Conservation (phyloP, 2,329 filamentous ascomycete species). For the Clonostachys byssicola region DNA sequence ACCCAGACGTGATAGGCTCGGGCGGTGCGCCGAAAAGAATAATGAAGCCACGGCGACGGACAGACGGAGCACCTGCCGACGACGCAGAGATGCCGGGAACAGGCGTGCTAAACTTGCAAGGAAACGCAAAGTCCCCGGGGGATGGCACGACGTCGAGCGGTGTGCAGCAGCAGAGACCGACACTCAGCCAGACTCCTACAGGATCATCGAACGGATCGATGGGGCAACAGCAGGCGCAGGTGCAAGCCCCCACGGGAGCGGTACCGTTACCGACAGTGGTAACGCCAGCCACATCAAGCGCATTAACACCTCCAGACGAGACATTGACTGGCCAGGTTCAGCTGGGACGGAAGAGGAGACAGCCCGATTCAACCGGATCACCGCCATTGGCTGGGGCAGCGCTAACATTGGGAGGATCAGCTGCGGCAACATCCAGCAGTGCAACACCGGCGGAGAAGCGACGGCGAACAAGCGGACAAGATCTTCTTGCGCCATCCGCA, state of each 20-base stretch:
- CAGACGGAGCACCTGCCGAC: slow-evolving; percentile 38
- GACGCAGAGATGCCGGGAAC: slow-evolving; percentile 44
- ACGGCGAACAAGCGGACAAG: no score
- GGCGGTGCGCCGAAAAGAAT: slow-evolving; percentile 56
- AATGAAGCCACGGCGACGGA: slow-evolving; percentile 48
- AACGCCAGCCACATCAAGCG: slow-evolving; percentile 27
- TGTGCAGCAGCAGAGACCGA: slow-evolving; percentile 14
- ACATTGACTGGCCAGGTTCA: neutral
- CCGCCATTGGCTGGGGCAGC: no score
- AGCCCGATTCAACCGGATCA: no score
- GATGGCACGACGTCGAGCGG: slow-evolving; percentile 11
- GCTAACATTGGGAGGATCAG: no score
- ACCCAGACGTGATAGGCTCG: slow-evolving; percentile 56
- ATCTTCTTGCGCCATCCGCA: no score
- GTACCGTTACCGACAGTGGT: slow-evolving; percentile 15
- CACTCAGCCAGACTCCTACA: slow-evolving; percentile 19
- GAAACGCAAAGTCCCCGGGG: slow-evolving; percentile 17
- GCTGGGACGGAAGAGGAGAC: slow-evolving; percentile 26
- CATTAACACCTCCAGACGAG: slow-evolving; percentile 53
- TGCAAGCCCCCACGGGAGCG: slow-evolving; percentile 12
- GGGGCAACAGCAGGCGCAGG: slow-evolving; percentile 7
- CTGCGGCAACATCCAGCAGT: no score
- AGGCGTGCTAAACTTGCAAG: slow-evolving; percentile 37
- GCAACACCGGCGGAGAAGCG: no score
- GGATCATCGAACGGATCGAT: slow-evolving; percentile 13